Base-by-base conservation (phyloP, 2,329 filamentous ascomycete species). In the Metarhizium album region DNA sequence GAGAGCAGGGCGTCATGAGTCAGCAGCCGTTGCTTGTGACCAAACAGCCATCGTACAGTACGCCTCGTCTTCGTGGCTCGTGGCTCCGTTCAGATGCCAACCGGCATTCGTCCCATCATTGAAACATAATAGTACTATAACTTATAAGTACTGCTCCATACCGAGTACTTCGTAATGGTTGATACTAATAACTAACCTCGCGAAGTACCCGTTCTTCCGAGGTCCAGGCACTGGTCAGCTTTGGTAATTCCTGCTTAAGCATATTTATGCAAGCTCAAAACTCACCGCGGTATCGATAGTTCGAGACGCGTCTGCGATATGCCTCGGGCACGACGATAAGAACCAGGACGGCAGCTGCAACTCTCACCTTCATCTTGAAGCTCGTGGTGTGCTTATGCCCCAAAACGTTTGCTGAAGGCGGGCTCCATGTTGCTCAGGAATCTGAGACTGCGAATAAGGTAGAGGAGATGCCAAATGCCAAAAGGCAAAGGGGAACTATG, bases 381-480 rank as follows among this genome's bases (percentile, higher is more conserved):
- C 33, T 35, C 33, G 33, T 35, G 33, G n/a, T 18, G n/a, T 20
- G 4, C 37, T 40, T 11, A 11, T 40, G 37, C 37, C n/a, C 20
- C 37, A 40, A 11, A 37, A 20, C n/a, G 20, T 20, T 18, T 40
- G 37, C 11, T 40, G 16, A n/a, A 49, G 42, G 27, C 20, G 37
- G 27, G 46, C 7, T 14, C 35, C 37, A 13, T 48, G 33, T 49
- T 47, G 33, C 38, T 48, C 35, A 47, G 49, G 49, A 58, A 66
- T 66, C 63, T 66, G 62, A 66, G 61, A 66, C 63, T 62, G 61
- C 63, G 63, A 61, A 66, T 62, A 66, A 66, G 14, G 33, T 45
- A 40, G 50, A 33, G 38, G 24, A 35, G n/a, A n/a, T n/a, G n/a
- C n/a, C n/a, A n/a, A n/a, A n/a, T 13, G 42, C 24, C 20, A 27